phyloP scores from a whole-genome alignment of 2,329 filamentous ascomycete genomes.

The Colletotrichum brevisporum region DNA sequence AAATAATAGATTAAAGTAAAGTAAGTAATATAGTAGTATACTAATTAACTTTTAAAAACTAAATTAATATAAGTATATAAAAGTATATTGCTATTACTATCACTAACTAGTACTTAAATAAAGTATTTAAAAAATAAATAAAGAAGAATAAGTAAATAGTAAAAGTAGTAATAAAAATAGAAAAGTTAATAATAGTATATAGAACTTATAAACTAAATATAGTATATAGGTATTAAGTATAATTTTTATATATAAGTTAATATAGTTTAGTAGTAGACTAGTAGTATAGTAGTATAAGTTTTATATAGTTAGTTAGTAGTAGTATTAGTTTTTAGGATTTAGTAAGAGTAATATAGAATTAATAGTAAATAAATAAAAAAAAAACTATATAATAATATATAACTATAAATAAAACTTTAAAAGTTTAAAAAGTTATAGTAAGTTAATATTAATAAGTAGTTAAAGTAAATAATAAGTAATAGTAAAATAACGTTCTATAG shows the following conservation, averaged over 20 bases:
- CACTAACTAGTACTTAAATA: neutral
- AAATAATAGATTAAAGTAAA: neutral
- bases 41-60: neutral
- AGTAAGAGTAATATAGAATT: neutral
- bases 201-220: neutral
- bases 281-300: neutral
- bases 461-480: neutral
- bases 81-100: neutral
- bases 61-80: neutral
- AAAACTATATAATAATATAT: neutral
- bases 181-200: neutral
- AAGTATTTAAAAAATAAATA: neutral
- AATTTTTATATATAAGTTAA: neutral
- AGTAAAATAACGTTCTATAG: neutral
- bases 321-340: neutral
- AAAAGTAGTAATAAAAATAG: neutral
- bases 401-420: neutral
- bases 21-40: neutral
- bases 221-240: neutral
- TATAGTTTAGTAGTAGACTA: neutral
- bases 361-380: neutral
- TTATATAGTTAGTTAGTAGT: neutral
- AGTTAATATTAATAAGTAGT: neutral
- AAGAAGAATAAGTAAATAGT: neutral
- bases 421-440: neutral